Evolutionary conservation across 176 grass and related monocot genomes (phyloP).

Genomic region (Musa acuminata): DNA sequence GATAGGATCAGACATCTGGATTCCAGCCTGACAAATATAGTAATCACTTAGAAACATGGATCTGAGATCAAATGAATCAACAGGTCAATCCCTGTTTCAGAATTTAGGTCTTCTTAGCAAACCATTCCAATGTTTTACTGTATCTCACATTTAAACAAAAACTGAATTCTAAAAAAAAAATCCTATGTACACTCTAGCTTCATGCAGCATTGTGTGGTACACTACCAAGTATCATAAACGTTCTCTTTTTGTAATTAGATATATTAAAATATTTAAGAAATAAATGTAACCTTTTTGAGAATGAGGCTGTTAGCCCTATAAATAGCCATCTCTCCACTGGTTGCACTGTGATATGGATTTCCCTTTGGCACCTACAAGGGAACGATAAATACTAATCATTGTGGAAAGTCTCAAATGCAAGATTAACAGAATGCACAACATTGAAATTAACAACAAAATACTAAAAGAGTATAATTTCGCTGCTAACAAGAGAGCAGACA

Average conservation of each 20-base stretch:
- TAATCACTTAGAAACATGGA: no score
- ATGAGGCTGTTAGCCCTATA: constrained; percentile 83
- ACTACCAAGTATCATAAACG: not conserved
- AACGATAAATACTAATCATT: not conserved
- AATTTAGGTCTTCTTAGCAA: no score
- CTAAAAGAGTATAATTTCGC: no score
- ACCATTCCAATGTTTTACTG: no score
- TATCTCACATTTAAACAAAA: not conserved
- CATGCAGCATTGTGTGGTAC: not conserved
- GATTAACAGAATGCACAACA: not conserved
- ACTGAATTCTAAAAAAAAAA: not conserved
- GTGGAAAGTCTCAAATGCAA: not conserved
- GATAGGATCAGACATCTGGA: constrained; percentile 54
- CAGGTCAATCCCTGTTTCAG: no score
- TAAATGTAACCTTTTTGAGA: constrained; percentile 59
- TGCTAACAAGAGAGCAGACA: no score
- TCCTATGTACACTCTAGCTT: not conserved
- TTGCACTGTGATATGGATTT: constrained; percentile 97
- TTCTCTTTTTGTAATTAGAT: not conserved
- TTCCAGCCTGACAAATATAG: constrained; percentile 42
- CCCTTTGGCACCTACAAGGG: constrained; percentile 73
- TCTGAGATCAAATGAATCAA: no score
- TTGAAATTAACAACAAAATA: no score
- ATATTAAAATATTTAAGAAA: not conserved
- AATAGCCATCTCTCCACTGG: constrained; percentile 91